Evolutionary conservation across 83 land plant genomes (phyloP).

Genomic region (Picea abies): DNA sequence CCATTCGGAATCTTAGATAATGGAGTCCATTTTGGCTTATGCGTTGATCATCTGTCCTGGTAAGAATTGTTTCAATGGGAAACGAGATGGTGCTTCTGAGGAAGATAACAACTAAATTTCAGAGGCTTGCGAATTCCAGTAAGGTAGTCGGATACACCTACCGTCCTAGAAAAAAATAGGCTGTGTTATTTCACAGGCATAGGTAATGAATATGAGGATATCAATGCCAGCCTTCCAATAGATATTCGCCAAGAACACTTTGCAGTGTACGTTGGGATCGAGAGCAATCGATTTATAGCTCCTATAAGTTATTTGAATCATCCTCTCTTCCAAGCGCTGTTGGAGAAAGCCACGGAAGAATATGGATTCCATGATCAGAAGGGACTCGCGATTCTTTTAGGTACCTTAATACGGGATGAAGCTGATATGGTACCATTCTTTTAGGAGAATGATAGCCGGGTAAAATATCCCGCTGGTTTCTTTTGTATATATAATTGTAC

Average conservation of each 20-base stretch:
- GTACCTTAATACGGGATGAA: too few species aligned
- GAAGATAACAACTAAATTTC: background rate
- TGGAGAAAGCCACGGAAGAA: too few species aligned
- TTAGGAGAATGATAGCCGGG: too few species aligned
- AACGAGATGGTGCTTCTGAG: background rate
- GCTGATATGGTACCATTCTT: too few species aligned
- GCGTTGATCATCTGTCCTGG: too few species aligned
- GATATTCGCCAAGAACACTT: constrained; percentile 27
- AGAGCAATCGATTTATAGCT: constrained; percentile 17
- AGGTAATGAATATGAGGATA: background rate
- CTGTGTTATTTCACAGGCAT: background rate
- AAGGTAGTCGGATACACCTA: background rate
- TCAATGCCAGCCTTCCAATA: background rate
- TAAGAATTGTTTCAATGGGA: background rate
- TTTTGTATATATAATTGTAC: too few species aligned
- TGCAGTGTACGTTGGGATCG: constrained; percentile 29
- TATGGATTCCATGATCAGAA: too few species aligned
- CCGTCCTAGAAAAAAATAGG: background rate
- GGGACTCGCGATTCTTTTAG: too few species aligned
- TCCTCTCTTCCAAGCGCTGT: too few species aligned
- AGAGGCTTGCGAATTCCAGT: background rate
- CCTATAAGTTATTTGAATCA: constrained; percentile 18
- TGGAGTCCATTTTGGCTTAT: too few species aligned
- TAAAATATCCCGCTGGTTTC: too few species aligned
- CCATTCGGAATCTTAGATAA: too few species aligned